A percentile compares a stretch with the other conserved stretches of the same genome.
These are phyloP conservation scores for Cryptococcus sp. DNA, from an alignment of 1,284 basidiomycete genomes.

Conservation along the genomic window DNA sequence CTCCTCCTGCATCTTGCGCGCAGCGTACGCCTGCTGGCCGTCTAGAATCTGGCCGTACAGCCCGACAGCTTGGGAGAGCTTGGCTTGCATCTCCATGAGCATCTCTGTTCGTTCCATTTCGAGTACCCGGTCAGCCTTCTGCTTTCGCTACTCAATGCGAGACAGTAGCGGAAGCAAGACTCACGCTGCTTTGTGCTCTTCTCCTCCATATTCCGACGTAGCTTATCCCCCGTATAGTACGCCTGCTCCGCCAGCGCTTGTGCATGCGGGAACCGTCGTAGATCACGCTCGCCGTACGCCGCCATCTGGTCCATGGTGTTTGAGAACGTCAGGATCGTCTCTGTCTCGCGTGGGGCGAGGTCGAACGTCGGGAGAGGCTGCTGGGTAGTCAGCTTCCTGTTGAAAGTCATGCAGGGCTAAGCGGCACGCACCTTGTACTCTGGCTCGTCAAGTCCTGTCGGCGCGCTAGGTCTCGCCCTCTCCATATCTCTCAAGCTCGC, in stretches of 20 bases:
- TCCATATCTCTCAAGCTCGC: constrained; percentile 84
- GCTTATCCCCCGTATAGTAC: constrained; percentile 71
- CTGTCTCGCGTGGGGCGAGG: constrained; percentile 70
- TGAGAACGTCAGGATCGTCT: constrained; percentile 80
- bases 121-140: too few species aligned
- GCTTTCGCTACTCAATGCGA: background rate
- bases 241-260: constrained; percentile 82
- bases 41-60: constrained; percentile 84
- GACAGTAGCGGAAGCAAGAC: constrained; percentile 45
- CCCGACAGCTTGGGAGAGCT: constrained; percentile 84
- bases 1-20: constrained; percentile 43
- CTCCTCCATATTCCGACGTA: constrained; percentile 81
- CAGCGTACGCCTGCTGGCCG: constrained; percentile 59
- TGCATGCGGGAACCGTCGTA: constrained; percentile 74
- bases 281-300: constrained; percentile 69
- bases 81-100: constrained; percentile 87
- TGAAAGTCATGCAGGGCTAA: too few species aligned
- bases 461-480: constrained; percentile 73
- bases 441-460: constrained; percentile 58
- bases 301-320: constrained; percentile 83
- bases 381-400: background rate
- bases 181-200: constrained; percentile 77
- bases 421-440: constrained; percentile 31
- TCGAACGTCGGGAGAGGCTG: constrained; percentile 66
- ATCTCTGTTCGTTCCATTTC: constrained; percentile 57